Base-by-base conservation (phyloP, 2,329 filamentous ascomycete species). In the Penicillium sp. region DNA sequence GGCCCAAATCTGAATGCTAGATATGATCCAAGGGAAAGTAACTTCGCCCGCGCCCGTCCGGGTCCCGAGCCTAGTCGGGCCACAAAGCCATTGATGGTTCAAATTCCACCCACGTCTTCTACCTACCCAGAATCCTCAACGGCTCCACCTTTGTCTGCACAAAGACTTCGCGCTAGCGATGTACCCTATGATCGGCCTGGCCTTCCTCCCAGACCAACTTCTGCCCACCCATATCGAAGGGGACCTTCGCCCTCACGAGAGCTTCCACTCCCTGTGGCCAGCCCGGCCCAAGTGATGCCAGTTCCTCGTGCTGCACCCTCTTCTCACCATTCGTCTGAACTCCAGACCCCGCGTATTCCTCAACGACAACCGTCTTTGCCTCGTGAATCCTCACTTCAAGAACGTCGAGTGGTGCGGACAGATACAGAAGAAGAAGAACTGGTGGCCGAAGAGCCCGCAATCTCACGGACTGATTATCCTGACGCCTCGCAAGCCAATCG, bases 401-500 rank as follows among this genome's bases (percentile, higher is more conserved):
- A 70, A 29, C 60, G 61, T 27, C 61, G 61, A 12, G 50, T 57
- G 18, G 66, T 52, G 53, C 68, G 64, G 18, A 62, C 68, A 4
- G 76, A 81, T 50, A 79, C 81, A 46, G 82, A 80, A 6, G 81
- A 83, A 56, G 81, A 82, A 7, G 78, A 82, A 25, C 67, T 70
- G 7, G 55, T 69, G 6, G 62, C 70, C 0, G 81, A 81, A 29
- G 82, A 85, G 40, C 70, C 81, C 1, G 71, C 80, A 14, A 79
- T 84, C 11, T 73, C 78, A 48, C 77, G 77, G 20, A 83, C 82
- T 8, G 84, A 89, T 48, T 97, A 90, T 69, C 94, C 94, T 0
- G 92, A 99, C 73, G 81, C 89, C 1, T 90, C 91, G 1, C 87
- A 88, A 61, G 85, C 90, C 2, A 99, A 97, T 69, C 85, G 94